Conservation (phyloP, 2,329 filamentous ascomycete genomes). For the Penicillium sp. region DNA sequence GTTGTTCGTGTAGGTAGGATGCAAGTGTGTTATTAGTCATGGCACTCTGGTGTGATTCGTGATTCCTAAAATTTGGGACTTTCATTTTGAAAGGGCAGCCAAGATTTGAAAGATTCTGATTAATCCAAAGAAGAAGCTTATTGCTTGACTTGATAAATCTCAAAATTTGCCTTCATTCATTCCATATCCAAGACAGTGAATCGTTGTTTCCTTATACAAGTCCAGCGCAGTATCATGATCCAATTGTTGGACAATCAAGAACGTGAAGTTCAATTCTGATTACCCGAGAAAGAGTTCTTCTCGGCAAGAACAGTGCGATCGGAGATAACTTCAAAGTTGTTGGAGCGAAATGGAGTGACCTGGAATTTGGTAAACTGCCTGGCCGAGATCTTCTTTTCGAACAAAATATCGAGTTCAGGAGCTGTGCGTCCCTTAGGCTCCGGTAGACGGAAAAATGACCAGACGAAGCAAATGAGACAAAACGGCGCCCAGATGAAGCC, state of each 20-base stretch:
- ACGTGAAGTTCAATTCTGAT: background rate
- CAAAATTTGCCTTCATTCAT: too few relatives aligned
- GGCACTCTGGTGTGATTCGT: too few relatives aligned
- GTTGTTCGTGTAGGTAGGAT: too few relatives aligned
- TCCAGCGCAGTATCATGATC: background rate
- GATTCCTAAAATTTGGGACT: too few relatives aligned
- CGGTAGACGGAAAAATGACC: slow-evolving; percentile 48
- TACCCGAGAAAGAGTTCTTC: background rate
- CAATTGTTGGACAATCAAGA: background rate
- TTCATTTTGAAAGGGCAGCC: too few relatives aligned
- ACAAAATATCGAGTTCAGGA: slow-evolving; percentile 44
- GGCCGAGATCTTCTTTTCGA: slow-evolving; percentile 41
- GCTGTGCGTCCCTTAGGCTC: slow-evolving; percentile 46
- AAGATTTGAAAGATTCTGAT: too few relatives aligned
- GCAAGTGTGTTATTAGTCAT: too few relatives aligned
- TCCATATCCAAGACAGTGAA: background rate
- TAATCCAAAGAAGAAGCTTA: too few relatives aligned
- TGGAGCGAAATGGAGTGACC: background rate
- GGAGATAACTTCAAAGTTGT: background rate
- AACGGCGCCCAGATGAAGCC: slow-evolving; percentile 47
- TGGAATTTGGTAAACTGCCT: slow-evolving; percentile 33
- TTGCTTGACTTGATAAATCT: too few relatives aligned
- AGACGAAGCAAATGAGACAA: slow-evolving; percentile 36
- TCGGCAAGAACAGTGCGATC: background rate
- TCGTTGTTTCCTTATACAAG: background rate